Evolutionary conservation across 805 yeast genomes (phyloP).

Genomic region (Wickerhamiella spandovensis): DNA sequence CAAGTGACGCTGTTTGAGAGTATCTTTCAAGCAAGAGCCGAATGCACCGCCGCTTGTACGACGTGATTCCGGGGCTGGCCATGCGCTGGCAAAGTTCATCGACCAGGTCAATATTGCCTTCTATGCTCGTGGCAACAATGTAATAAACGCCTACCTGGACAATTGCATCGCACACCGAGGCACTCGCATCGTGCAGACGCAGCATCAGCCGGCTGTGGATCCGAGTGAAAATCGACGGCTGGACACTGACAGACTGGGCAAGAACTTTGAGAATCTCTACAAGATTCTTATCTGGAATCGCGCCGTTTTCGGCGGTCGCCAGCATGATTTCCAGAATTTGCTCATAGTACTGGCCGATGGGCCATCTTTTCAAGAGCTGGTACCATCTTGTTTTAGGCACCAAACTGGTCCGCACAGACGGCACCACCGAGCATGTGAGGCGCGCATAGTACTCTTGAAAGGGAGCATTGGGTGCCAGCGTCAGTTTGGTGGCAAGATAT

Average conservation of each 20-base stretch:
- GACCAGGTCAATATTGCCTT: not conserved
- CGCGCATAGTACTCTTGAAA: constrained; percentile 4
- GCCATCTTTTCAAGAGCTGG: not conserved
- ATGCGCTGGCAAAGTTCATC: not conserved
- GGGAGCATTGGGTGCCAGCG: not conserved
- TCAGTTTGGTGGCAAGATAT: constrained; percentile 3
- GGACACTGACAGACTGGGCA: constrained; percentile 2
- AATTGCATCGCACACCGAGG: constrained; percentile 6
- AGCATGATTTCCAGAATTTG: constrained; percentile 6
- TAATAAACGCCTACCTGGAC: constrained; percentile 4
- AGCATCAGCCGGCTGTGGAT: constrained; percentile 1
- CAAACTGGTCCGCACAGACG: not conserved
- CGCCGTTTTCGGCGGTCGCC: constrained; percentile 1
- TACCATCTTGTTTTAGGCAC: constrained; percentile 3
- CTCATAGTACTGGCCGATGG: constrained; percentile 5
- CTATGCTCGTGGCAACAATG: not conserved
- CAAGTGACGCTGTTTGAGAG: not conserved
- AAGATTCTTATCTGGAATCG: constrained; percentile 2
- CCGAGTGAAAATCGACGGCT: constrained; percentile 4
- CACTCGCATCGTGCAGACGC: constrained; percentile 1
- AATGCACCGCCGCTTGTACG: constrained; percentile 7
- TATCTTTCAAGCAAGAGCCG: not conserved
- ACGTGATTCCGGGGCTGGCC: constrained; percentile 2
- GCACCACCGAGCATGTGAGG: not conserved
- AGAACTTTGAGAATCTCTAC: constrained; percentile 7